Evolutionary conservation across 306 rosid species (phyloP), one percentile per base, ranked within the genome.

Genomic region (Alnus glutinosa): DNA sequence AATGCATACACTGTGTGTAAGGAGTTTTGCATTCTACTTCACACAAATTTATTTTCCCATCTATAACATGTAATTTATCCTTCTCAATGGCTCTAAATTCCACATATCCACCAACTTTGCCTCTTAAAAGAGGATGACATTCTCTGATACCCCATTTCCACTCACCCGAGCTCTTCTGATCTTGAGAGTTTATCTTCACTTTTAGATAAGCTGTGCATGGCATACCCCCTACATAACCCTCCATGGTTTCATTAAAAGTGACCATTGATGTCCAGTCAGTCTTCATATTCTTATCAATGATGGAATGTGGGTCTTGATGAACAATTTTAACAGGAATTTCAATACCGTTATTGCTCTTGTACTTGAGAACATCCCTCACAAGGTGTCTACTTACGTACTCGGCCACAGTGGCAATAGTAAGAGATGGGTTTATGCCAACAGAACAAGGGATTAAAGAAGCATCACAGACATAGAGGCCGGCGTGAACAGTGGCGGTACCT

Each of bases 361-460:
- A 71, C 75, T 61, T 71, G 77, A 83, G 78, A 79, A 63, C 48
- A 36, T 79, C 83, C 55, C 71, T 73, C 48, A 79, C 87, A 67
- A 79, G 81, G 18, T 79, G 58, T 66, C 54, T 76, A 70, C 87
- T 75, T 54, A 83, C 58, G 55, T 71, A 74, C 64, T 83, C 87
- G 63, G 87, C 76, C 12, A 16, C 83, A 23, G 82, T 75, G 15
- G 83, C 37, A 7, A 83, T 83, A 1, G 87, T 83, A 71, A 83
- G 69, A 79, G 83, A 76, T 16, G 87, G 83, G 50, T 83, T 83
- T 71, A 76, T 77, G 46, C 87, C 78, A 64, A 83, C 75, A 71
- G 83, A 83, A 64, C 83, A 79, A 63, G 83, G 87, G 66, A 83
- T 71, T 74, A 83, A 64, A 75, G 87, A 83, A 83, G 83, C 87